phyloP scores from a whole-genome alignment of 2,329 filamentous ascomycete species.

The Cordyceps militaris region DNA sequence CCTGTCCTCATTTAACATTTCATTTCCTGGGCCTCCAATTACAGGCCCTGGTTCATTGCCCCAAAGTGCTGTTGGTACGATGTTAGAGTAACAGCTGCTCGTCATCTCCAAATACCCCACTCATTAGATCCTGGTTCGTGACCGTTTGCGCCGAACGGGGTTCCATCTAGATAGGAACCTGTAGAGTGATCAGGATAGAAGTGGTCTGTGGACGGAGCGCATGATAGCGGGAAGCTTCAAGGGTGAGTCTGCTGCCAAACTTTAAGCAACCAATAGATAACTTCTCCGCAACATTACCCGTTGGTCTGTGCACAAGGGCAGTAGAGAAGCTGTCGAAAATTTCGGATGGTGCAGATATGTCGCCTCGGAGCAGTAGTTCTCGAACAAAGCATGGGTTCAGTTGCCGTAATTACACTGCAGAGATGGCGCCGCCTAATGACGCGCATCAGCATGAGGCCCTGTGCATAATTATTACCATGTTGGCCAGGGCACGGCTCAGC shows the following conservation, averaged over 20 bases:
- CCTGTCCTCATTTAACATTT: conserved; percentile 2
- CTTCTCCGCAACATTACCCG: not conserved
- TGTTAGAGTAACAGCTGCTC: conserved; percentile 3
- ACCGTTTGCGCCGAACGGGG: not conserved
- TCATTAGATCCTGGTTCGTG: not conserved
- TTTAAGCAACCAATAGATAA: not conserved
- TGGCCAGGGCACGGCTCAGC: not conserved
- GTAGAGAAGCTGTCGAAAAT: too few relatives aligned
- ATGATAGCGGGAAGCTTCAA: not conserved
- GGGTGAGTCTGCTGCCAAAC: not conserved
- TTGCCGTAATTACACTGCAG: conserved; percentile 1
- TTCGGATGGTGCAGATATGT: not conserved
- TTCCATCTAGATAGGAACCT: not conserved
- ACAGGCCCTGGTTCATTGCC: not conserved
- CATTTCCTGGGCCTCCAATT: conserved; percentile 10
- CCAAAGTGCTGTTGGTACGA: not conserved
- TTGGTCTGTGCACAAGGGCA: conserved; percentile 5
- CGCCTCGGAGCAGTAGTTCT: not conserved
- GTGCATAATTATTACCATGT: not conserved
- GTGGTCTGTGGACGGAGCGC: not conserved
- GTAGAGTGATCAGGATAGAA: not conserved
- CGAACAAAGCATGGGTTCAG: not conserved
- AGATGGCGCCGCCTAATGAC: conserved; percentile 6
- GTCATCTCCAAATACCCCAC: conserved; percentile 5
- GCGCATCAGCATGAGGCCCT: not conserved